Conservation (phyloP, 495 filamentous ascomycete species). For the Hypoxylon rickii region DNA sequence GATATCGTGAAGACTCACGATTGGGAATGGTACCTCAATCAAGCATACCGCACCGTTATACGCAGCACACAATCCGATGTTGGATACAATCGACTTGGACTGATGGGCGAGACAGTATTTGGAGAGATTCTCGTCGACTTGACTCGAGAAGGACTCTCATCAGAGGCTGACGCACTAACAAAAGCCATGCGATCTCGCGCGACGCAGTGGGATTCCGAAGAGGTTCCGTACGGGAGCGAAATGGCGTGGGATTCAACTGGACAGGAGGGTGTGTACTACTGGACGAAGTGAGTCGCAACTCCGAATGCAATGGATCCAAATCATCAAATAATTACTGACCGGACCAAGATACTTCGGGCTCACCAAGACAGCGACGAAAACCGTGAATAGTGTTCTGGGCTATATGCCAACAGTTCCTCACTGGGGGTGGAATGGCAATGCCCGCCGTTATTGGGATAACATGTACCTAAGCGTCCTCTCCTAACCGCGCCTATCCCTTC, state of each 20-base stretch:
- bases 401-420: conserved; percentile 57
- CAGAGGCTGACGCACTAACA: conserved; percentile 44
- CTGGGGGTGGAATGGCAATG: conserved; percentile 62
- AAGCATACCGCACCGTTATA: conserved; percentile 47
- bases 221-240: conserved; percentile 58
- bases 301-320: background rate
- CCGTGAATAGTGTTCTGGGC: conserved; percentile 54
- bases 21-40: conserved; percentile 55
- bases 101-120: conserved; percentile 60
- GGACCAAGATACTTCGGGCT: conserved; percentile 49
- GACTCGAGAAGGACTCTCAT: conserved; percentile 43
- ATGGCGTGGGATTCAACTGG: conserved; percentile 61
- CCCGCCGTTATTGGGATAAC: conserved; percentile 59
- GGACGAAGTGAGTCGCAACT: conserved; percentile 43
- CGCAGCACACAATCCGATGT: conserved; percentile 29
- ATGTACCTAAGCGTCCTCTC: too few relatives aligned
- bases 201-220: conserved; percentile 45
- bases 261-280: conserved; percentile 60
- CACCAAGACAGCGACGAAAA: conserved; percentile 46
- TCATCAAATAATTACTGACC: background rate
- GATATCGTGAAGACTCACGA: conserved; percentile 39
- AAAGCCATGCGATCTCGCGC: conserved; percentile 49
- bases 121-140: conserved; percentile 53
- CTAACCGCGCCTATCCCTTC: background rate
- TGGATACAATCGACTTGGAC: conserved; percentile 44